Evolutionary conservation across 2,329 filamentous ascomycete species (phyloP).

Genomic region (Neonectria sp.): DNA sequence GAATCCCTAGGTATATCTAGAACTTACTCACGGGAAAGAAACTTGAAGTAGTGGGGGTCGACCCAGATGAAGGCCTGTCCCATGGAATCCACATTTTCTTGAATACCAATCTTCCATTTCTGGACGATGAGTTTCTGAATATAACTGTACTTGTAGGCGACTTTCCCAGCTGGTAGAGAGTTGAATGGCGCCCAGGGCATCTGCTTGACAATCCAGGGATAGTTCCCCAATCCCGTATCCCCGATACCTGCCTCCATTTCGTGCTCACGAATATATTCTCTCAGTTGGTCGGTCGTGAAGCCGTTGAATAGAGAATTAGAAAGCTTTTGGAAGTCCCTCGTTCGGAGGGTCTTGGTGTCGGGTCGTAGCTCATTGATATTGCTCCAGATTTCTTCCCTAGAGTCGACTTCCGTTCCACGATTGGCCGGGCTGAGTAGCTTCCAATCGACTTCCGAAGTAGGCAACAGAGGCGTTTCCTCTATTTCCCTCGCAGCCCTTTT

Average conservation of each 20-base stretch:
- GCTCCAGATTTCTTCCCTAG: constrained; percentile 54
- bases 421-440: constrained; percentile 49
- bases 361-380: constrained; percentile 68
- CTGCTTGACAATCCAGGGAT: constrained; percentile 60
- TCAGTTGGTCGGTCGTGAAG: constrained; percentile 64
- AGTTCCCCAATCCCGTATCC: constrained; percentile 34
- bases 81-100: constrained; percentile 59
- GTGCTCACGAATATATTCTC: constrained; percentile 55
- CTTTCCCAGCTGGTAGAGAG: constrained; percentile 28
- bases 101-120: constrained; percentile 66
- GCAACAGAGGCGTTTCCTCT: constrained; percentile 33
- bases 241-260: constrained; percentile 10
- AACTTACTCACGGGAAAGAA: constrained; percentile 61
- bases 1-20: background rate
- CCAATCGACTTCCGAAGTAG: constrained; percentile 48
- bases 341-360: constrained; percentile 55
- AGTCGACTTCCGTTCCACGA: constrained; percentile 43
- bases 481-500: constrained; percentile 36
- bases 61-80: constrained; percentile 60
- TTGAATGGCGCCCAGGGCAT: constrained; percentile 60
- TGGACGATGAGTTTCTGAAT: constrained; percentile 62
- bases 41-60: constrained; percentile 57
- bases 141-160: constrained; percentile 57
- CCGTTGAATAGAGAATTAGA: constrained; percentile 56
- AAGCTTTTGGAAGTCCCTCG: constrained; percentile 60